Evolutionary conservation across 768 basidiomycete species (phyloP), one percentile per base, ranked within the genome.

Genomic region (Leccinum broughii): DNA sequence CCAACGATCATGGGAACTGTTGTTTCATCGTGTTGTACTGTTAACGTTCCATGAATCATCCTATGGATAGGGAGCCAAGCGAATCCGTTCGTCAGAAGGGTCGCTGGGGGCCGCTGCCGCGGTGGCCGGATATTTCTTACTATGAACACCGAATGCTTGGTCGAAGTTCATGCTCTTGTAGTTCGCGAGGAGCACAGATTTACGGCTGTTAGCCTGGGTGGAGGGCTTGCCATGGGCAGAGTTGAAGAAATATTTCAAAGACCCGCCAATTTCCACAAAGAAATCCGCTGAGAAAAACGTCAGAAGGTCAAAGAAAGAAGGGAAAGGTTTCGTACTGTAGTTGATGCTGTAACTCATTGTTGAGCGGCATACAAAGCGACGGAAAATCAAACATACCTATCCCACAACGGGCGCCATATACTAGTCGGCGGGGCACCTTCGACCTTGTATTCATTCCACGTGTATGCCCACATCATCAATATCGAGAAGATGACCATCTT

Each of bases 401-500:
- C 91, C 85, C 82, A 86, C 20, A 94, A 73, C 2, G 92, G 88
- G 34, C 83, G 78, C 82, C 87, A 84, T 57, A 89, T 78, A 37
- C 83, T 80, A 1, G 87, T 90, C 41, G 80, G 72, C 8, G 69
- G 68, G 1, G 69, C 64, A 15, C 78, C 83, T 22, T 74, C 63
- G 30, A 76, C 62, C n/a, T 68, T 74, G 75, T 95, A 95, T 65
- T 94, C 93, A 0, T 75, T 79, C 63, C 80, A 78, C 10, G 80
- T 81, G 70, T 94, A 96, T 0, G 93, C 89, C 90, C 90, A 95
- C 77, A 83, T 82, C 89, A 95, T 95, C 50, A 89, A 71, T 0
- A 71, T 50, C 4, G 92, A 77, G 70, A 95, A 94, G 68, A 93
- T 77, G 50, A 93, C 85, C 93, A 95, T 95, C 90, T 92, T 62